Evolutionary conservation across 2,329 filamentous ascomycete species (phyloP).

Genomic region (Paraphaeosphaeria minitans): DNA sequence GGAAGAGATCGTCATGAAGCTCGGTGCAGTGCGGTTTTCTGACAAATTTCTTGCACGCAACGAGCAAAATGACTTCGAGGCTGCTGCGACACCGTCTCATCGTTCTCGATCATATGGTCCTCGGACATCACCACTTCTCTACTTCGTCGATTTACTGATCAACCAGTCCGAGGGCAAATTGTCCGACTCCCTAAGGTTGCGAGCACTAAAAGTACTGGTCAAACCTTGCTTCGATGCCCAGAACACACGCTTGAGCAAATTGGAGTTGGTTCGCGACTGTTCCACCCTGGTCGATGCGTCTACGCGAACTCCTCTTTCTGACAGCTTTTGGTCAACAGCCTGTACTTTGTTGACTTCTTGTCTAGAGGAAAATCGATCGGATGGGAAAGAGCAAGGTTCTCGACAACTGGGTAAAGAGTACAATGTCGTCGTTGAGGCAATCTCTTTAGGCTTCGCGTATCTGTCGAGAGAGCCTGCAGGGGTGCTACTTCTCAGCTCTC

Average conservation of each 20-base stretch:
- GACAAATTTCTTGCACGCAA: slow-evolving; percentile 57
- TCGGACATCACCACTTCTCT: slow-evolving; percentile 66
- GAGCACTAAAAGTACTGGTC: slow-evolving; percentile 56
- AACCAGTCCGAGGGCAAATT: slow-evolving; percentile 47
- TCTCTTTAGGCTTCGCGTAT: slow-evolving; percentile 63
- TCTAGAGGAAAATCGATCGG: slow-evolving; percentile 27
- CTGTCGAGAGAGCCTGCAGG: slow-evolving; percentile 26
- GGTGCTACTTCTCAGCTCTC: slow-evolving; percentile 58
- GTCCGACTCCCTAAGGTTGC: slow-evolving; percentile 45
- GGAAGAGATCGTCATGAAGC: slow-evolving; percentile 54
- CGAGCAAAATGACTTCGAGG: slow-evolving; percentile 65
- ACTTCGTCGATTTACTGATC: slow-evolving; percentile 67
- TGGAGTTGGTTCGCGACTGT: slow-evolving; percentile 49
- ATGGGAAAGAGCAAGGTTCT: slow-evolving; percentile 30
- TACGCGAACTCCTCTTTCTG: slow-evolving; percentile 23
- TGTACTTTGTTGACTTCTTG: slow-evolving; percentile 27
- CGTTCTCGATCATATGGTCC: slow-evolving; percentile 55
- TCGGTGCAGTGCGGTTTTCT: slow-evolving; percentile 58
- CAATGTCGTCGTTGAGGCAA: slow-evolving; percentile 69
- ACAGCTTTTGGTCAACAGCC: slow-evolving; percentile 38
- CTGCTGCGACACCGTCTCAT: slow-evolving; percentile 69
- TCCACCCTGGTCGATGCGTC: slow-evolving; percentile 29
- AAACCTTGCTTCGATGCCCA: slow-evolving; percentile 61
- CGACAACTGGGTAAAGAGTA: slow-evolving; percentile 68
- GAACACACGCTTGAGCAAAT: slow-evolving; percentile 40